Evolutionary conservation across 2,329 filamentous ascomycete species (phyloP).

Genomic region (Lecanoromycetidae sp.): DNA sequence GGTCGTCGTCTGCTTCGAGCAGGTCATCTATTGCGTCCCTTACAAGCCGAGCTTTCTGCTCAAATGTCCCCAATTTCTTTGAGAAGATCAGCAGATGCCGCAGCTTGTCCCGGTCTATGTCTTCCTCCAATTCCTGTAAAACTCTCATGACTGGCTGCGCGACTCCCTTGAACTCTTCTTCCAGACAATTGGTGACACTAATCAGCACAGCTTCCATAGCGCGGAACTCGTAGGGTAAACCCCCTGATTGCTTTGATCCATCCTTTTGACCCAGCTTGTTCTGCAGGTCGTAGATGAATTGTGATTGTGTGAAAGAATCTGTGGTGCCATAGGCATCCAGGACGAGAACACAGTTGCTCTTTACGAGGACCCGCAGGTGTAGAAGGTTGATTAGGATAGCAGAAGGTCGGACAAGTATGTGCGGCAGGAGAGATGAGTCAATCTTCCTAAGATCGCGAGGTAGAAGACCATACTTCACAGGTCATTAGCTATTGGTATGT

Average conservation of each 20-base stretch:
- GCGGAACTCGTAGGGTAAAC: constrained; percentile 87
- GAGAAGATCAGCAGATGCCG: constrained; percentile 83
- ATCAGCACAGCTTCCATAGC: constrained; percentile 91
- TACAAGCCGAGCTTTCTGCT: constrained; percentile 90
- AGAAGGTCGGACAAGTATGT: constrained; percentile 85
- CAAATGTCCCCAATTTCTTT: constrained; percentile 91
- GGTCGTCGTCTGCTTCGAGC: constrained; percentile 88
- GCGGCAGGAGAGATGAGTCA: constrained; percentile 86
- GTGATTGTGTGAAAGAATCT: constrained; percentile 85
- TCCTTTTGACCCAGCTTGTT: constrained; percentile 79
- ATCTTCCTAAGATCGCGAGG: constrained; percentile 95
- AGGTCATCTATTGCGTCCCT: constrained; percentile 91
- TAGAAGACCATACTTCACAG: constrained; percentile 65
- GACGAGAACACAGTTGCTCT: constrained; percentile 82
- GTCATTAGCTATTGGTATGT: background rate
- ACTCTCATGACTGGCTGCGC: constrained; percentile 84
- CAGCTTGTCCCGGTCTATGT: constrained; percentile 90
- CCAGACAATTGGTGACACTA: constrained; percentile 80
- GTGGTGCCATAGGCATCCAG: constrained; percentile 95
- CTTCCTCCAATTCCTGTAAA: constrained; percentile 81
- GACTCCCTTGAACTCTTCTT: constrained; percentile 89
- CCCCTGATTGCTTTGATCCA: constrained; percentile 42
- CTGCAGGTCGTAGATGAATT: constrained; percentile 96
- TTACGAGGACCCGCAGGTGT: constrained; percentile 92
- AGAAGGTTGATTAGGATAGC: constrained; percentile 91